Percentiles rank a stretch among this genome's conserved stretches.
phyloP scores from a whole-genome alignment of 2,329 filamentous ascomycete genomes.

The Metarhizium robertsii region DNA sequence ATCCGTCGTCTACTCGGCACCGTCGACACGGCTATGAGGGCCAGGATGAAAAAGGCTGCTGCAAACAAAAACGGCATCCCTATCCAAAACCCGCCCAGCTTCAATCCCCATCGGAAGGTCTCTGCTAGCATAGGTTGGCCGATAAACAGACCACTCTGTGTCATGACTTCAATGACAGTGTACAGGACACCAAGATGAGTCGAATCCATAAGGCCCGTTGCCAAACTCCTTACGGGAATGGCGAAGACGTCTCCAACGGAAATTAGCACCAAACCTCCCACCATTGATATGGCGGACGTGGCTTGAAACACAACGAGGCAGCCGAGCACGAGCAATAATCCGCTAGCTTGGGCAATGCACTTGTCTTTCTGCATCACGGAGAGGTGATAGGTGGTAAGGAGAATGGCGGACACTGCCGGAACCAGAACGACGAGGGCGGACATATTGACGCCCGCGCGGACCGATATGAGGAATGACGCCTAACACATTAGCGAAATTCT shows the following conservation, averaged over 20 bases:
- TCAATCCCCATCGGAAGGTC: constrained; percentile 5
- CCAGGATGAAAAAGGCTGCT: constrained; percentile 5
- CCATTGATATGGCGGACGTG: constrained; percentile 1
- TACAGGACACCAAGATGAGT: constrained; percentile 8
- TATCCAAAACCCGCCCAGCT: constrained; percentile 1
- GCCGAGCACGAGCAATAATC: constrained; percentile 7
- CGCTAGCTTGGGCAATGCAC: constrained; percentile 8
- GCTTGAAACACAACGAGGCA: constrained; percentile 7
- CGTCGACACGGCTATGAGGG: not conserved
- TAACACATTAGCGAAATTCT: no score
- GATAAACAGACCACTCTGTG: constrained; percentile 3
- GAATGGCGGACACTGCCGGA: constrained; percentile 1
- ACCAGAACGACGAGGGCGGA: constrained; percentile 5
- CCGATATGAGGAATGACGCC: constrained; percentile 9
- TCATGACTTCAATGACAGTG: constrained; percentile 8
- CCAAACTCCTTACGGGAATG: constrained; percentile 6
- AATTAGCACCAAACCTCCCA: constrained; percentile 5
- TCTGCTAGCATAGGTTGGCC: constrained; percentile 5
- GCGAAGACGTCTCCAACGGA: constrained; percentile 7
- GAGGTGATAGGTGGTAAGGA: not conserved
- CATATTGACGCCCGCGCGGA: constrained; percentile 9
- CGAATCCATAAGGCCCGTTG: constrained; percentile 8
- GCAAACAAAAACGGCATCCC: constrained; percentile 1
- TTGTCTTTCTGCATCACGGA: constrained; percentile 7
- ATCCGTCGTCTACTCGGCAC: not conserved